Evolutionary conservation across 2,329 filamentous ascomycete species (phyloP).

Genomic region (Camillea tinctor): DNA sequence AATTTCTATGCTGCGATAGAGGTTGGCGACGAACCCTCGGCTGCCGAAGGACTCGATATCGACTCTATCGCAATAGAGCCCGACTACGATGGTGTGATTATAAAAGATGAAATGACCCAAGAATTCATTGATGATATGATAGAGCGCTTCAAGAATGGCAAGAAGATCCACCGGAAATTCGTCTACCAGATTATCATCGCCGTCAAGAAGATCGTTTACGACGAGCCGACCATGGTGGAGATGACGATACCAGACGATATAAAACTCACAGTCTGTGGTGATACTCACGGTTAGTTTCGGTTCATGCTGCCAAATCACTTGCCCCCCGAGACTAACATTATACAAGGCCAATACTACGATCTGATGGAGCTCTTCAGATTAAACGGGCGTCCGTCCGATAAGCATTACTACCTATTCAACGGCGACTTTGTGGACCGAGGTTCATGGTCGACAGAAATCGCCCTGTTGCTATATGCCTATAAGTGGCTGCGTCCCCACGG

Average conservation of each 20-base stretch:
- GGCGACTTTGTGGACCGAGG: slow-evolving; percentile 98
- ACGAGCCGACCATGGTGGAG: slow-evolving; percentile 97
- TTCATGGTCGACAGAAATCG: slow-evolving; percentile 98
- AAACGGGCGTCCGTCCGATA: slow-evolving; percentile 80
- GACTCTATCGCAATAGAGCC: slow-evolving; percentile 81
- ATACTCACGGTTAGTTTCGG: slow-evolving; percentile 81
- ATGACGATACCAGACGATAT: slow-evolving; percentile 75
- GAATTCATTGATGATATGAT: slow-evolving; percentile 99
- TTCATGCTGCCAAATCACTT: slow-evolving; percentile 8
- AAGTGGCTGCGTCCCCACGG: slow-evolving; percentile 87
- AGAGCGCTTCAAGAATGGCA: slow-evolving; percentile 90
- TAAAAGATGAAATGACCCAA: slow-evolving; percentile 84
- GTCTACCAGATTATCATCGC: slow-evolving; percentile 94
- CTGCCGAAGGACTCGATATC: slow-evolving; percentile 84
- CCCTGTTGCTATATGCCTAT: slow-evolving; percentile 88
- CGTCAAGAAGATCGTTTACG: slow-evolving; percentile 84
- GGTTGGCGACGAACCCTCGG: slow-evolving; percentile 86
- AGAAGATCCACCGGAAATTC: slow-evolving; percentile 94
- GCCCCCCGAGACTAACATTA: slow-evolving; percentile 16
- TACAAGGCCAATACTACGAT: slow-evolving; percentile 91
- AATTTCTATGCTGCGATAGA: slow-evolving; percentile 96
- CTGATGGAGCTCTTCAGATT: slow-evolving; percentile 93
- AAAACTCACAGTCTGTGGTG: slow-evolving; percentile 89
- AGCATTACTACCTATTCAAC: slow-evolving; percentile 95
- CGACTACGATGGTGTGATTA: slow-evolving; percentile 77